Base-by-base conservation (phyloP, 1,284 basidiomycete species). In the Rhodotorula sp. region DNA sequence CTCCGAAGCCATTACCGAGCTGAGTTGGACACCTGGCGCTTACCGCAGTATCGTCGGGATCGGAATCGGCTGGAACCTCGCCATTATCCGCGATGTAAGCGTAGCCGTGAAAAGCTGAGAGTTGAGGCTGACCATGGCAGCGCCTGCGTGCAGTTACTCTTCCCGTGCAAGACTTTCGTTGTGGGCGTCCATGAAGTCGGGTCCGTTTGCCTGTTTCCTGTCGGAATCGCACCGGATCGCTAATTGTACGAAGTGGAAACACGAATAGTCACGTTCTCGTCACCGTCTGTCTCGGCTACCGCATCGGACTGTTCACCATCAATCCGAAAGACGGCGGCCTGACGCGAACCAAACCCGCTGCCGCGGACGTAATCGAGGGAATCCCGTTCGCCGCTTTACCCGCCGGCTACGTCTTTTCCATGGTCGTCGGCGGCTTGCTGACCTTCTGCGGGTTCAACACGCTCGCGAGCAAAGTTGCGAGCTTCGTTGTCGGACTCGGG, bases 361-460 rank as follows among this genome's bases (percentile, higher is more conserved):
- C 60, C 51, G n/a, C 54, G 51, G 58, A 73, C 59, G 33, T 60
- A 14, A 62, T 66, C 56, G 66, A 67, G 33, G 66, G 63, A 4
- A 29, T 71, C 0, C 67, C 67, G 4, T 51, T 68, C 15, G 60
- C 49, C 0, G 68, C 60, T 30, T 60, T 77, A 24, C 75, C 74
- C 3, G 33, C 66, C 3, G 77, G 78, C 2, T 78, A 74, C 67
- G 37, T 75, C 37, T 69, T 76, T 54, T 74, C 65, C 44, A 75
- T 74, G 54, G 15, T 79, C n/a, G 48, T 74, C 6, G 78, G 78
- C 44, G 77, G 76, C 0, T 24, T 75, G 14, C 44, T 79, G 22
- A 75, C 75, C 1, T 75, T 78, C 37, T 77, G 76, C 61, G 78
- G 78, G 8, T 79, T 79, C 70, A 69, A 78, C 56, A 78, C 74